Evolutionary conservation across 768 basidiomycete genomes (phyloP).

Genomic region (Leccinum subgranulosum): DNA sequence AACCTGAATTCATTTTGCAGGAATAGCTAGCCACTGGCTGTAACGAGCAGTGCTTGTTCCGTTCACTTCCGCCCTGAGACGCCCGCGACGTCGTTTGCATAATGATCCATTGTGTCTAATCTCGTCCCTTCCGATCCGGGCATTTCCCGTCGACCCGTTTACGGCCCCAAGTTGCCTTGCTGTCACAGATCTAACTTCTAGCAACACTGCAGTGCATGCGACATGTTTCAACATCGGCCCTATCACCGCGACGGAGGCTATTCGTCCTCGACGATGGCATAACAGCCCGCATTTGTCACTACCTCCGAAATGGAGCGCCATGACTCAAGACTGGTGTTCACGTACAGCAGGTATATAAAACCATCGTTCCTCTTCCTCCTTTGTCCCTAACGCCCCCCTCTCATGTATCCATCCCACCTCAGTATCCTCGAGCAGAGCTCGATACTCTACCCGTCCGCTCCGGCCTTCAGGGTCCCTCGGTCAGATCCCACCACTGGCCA

Average conservation of each 20-base stretch:
- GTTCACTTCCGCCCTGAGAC: constrained; percentile 20
- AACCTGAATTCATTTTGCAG: constrained; percentile 23
- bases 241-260: constrained; percentile 35
- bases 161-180: constrained; percentile 23
- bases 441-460: constrained; percentile 42
- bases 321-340: constrained; percentile 15
- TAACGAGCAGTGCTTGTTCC: constrained; percentile 17
- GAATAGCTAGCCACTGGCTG: constrained; percentile 19
- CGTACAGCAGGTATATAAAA: constrained; percentile 34
- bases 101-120: constrained; percentile 21
- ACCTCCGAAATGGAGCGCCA: constrained; percentile 26
- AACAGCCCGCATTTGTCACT: constrained; percentile 28
- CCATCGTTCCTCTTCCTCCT: background rate
- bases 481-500: constrained; percentile 40
- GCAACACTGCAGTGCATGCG: constrained; percentile 31
- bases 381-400: constrained; percentile 7
- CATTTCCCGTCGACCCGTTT: constrained; percentile 17
- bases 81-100: constrained; percentile 16
- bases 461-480: constrained; percentile 61
- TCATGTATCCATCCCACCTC: constrained; percentile 49
- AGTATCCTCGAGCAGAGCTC: constrained; percentile 59
- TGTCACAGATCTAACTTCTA: constrained; percentile 29
- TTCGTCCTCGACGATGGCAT: constrained; percentile 25
- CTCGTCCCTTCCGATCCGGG: constrained; percentile 17
- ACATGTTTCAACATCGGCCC: constrained; percentile 33